Evolutionary conservation across 2,329 filamentous ascomycete species (phyloP), one percentile per base, ranked within the genome.

Genomic region (Aspergillus quadrilineatus): DNA sequence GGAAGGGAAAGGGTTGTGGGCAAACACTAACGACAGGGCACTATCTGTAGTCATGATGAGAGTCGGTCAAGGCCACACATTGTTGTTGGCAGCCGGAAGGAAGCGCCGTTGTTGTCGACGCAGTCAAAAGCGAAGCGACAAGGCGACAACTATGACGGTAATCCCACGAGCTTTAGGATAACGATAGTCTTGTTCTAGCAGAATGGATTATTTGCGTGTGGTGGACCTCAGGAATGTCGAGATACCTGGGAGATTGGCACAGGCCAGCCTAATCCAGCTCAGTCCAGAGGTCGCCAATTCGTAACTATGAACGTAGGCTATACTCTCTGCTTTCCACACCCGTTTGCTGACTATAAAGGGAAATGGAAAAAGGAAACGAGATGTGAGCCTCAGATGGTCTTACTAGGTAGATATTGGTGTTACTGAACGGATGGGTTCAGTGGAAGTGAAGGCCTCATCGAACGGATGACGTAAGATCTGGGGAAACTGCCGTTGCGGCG

Each of bases 11-110:
- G 39, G 30, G 14, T 48, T 14, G 45, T 37, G 59, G 53, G 44
- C 37, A 15, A 50, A 53, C 54, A 71, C 72, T 61, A 51, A 75
- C 70, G 70, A 66, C 58, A 75, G 63, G 57, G 69, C 65, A 62
- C 72, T 69, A 67, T 77, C 74, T 62, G 72, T 72, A 63, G 74
- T 75, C 74, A 76, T 77, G 65, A 57, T 76, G 69, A 65, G 51
- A 63, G 12, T 53, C 49, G 17, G 55, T 64, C 63, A 69, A 60
- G 60, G 63, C 65, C 60, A 63, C 63, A 70, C 72, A 74, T 74
- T 64, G 67, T 73, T 69, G 54, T 42, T 55, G 29, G 50, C 45
- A 54, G 55, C 50, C 58, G 41, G 37, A 34, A 26, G 37, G 49
- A 46, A 41, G 53, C 48, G 52, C 54, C 44, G 57, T 44, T 56